Evolutionary conservation across 2,329 filamentous ascomycete species (phyloP).

Genomic region (Colletotrichum falcatum): DNA sequence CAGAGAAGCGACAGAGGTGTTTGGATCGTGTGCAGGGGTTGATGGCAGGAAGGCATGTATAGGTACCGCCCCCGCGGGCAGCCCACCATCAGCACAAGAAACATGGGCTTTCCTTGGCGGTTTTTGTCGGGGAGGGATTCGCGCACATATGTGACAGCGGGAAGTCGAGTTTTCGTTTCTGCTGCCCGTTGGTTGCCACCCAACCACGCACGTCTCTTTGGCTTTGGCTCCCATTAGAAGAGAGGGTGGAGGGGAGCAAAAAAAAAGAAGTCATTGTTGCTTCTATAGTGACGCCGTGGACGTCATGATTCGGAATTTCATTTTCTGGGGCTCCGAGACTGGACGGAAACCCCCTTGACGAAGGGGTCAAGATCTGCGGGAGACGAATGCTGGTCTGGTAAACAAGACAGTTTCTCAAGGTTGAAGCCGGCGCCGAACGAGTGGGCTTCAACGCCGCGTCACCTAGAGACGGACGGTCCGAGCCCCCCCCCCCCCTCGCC

Average conservation of each 20-base stretch:
- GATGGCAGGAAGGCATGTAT: neutral
- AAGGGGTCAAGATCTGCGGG: neutral
- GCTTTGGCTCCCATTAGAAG: neutral
- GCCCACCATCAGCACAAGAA: neutral
- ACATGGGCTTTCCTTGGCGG: neutral
- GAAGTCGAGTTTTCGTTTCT: neutral
- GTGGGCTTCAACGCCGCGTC: neutral
- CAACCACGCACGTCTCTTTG: neutral
- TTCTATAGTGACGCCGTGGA: neutral
- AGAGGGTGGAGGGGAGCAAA: too few species aligned
- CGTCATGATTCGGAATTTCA: neutral
- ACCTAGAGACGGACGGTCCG: neutral
- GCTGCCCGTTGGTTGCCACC: neutral
- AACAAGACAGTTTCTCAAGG: neutral
- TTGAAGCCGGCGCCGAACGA: neutral
- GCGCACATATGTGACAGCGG: too few species aligned
- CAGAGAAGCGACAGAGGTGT: neutral
- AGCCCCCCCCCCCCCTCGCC: neutral
- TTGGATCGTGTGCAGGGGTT: neutral
- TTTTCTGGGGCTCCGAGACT: neutral
- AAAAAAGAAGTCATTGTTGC: neutral
- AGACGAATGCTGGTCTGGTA: neutral
- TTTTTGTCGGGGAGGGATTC: neutral
- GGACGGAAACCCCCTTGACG: too few species aligned
- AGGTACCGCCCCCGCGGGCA: neutral